Conservation (phyloP, 1,139 yeast species). For the Yamadazyma trypodendri region DNA sequence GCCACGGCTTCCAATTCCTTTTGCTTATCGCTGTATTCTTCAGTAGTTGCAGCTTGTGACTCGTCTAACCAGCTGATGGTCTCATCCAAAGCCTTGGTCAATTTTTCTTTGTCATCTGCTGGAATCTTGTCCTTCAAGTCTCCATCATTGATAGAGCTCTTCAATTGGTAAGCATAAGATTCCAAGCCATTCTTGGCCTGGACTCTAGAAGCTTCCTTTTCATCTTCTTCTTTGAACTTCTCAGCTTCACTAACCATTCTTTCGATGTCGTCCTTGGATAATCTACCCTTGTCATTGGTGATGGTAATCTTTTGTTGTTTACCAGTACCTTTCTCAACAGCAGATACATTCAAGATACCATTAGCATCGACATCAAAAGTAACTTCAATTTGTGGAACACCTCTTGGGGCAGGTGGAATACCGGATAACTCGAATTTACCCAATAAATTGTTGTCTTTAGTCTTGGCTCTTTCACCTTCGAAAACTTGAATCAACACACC, state of each 20-base stretch:
- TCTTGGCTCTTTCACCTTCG: slow-evolving; percentile 96
- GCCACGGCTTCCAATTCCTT: slow-evolving; percentile 66
- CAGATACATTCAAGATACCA: slow-evolving; percentile 91
- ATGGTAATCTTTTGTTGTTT: slow-evolving; percentile 40
- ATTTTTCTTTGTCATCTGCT: slow-evolving; percentile 45
- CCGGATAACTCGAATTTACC: slow-evolving; percentile 94
- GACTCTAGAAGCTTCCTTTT: slow-evolving; percentile 36
- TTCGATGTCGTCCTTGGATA: slow-evolving; percentile 49
- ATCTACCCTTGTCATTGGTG: slow-evolving; percentile 49
- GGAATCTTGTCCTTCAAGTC: slow-evolving; percentile 52
- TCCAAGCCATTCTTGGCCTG: slow-evolving; percentile 80
- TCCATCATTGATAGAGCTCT: slow-evolving; percentile 53
- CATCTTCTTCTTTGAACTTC: slow-evolving; percentile 40
- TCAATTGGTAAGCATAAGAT: slow-evolving; percentile 82
- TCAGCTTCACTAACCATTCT: slow-evolving; percentile 50
- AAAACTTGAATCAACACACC: slow-evolving; percentile 92
- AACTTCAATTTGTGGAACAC: slow-evolving; percentile 94
- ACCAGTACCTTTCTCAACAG: slow-evolving; percentile 94
- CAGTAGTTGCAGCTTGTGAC: slow-evolving; percentile 51
- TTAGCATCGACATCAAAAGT: slow-evolving; percentile 91
- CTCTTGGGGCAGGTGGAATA: slow-evolving; percentile 98
- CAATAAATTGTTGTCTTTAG: slow-evolving; percentile 89
- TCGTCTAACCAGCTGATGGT: slow-evolving; percentile 50
- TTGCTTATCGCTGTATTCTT: slow-evolving; percentile 58
- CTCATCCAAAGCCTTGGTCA: slow-evolving; percentile 43